These are phyloP conservation scores for Russula foetens DNA, from an alignment of 768 basidiomycete species.

Conservation along the genomic window DNA sequence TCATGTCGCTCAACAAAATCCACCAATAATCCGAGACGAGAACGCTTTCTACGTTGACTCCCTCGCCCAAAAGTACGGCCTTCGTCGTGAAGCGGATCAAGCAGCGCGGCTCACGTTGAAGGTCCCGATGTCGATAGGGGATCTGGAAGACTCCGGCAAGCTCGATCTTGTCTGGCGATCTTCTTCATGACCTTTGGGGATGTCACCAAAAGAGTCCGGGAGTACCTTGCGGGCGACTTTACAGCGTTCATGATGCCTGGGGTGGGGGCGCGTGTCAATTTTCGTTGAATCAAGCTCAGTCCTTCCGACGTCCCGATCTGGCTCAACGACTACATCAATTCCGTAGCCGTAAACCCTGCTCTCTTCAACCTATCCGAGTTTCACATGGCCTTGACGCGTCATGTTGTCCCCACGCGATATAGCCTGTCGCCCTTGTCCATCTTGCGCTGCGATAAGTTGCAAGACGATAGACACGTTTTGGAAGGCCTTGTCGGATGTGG, in stretches of 20 bases:
- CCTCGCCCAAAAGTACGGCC: neutral
- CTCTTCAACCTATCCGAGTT: neutral
- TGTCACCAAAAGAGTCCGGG: neutral
- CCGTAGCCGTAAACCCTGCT: neutral
- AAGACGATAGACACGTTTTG: slow-evolving; percentile 1
- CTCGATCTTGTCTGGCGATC: neutral
- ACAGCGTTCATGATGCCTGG: neutral
- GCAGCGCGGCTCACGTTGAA: neutral
- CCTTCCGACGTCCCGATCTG: neutral
- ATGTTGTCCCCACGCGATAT: neutral
- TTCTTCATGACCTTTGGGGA: slow-evolving; percentile 6
- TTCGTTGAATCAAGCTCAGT: neutral
- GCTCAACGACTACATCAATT: slow-evolving; percentile 1
- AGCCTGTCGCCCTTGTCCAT: neutral
- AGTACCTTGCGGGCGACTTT: neutral
- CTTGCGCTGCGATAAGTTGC: neutral
- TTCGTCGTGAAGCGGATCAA: neutral
- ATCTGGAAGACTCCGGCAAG: neutral
- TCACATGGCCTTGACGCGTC: neutral
- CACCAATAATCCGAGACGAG: too few relatives aligned
- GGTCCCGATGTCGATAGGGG: neutral
- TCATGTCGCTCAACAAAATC: too few relatives aligned
- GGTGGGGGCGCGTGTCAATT: neutral
- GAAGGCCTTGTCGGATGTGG: neutral
- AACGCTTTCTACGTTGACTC: too few relatives aligned